Evolutionary conservation across 768 basidiomycete genomes (phyloP).

Genomic region (Tulasnella calospora): DNA sequence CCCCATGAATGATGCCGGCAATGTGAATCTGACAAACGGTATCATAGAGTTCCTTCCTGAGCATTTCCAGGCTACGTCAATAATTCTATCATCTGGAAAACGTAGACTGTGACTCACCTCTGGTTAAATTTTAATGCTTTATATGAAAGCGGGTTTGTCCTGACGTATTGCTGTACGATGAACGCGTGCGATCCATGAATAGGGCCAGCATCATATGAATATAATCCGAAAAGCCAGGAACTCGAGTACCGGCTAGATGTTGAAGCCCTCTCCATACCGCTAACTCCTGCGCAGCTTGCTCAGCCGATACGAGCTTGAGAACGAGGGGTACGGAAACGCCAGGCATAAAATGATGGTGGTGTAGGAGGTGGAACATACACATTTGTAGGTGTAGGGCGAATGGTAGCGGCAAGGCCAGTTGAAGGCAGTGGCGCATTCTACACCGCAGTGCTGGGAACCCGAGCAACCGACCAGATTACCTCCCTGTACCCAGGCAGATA

Average conservation of each 20-base stretch:
- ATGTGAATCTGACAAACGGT: background rate
- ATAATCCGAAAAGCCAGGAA: background rate
- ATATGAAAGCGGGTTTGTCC: background rate
- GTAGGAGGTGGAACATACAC: background rate
- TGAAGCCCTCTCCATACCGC: background rate
- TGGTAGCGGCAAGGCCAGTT: too few species aligned
- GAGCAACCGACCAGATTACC: too few species aligned
- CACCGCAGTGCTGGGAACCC: too few species aligned
- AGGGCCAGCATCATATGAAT: background rate
- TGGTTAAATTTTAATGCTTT: too few species aligned
- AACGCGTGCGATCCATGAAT: background rate
- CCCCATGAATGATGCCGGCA: background rate
- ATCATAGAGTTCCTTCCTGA: background rate
- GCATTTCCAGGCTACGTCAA: background rate
- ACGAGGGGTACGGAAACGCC: background rate
- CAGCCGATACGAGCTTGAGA: background rate
- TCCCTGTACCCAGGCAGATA: too few species aligned
- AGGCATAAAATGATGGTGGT: background rate
- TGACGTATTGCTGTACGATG: background rate
- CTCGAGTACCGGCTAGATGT: background rate
- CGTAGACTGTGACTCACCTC: background rate
- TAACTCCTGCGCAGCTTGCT: background rate
- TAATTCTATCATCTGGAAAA: background rate
- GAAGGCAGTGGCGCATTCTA: too few species aligned
- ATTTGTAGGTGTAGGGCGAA: too few species aligned